phyloP scores from a whole-genome alignment of 2,329 filamentous ascomycete genomes.

The Dothiorella sarmentorum region DNA sequence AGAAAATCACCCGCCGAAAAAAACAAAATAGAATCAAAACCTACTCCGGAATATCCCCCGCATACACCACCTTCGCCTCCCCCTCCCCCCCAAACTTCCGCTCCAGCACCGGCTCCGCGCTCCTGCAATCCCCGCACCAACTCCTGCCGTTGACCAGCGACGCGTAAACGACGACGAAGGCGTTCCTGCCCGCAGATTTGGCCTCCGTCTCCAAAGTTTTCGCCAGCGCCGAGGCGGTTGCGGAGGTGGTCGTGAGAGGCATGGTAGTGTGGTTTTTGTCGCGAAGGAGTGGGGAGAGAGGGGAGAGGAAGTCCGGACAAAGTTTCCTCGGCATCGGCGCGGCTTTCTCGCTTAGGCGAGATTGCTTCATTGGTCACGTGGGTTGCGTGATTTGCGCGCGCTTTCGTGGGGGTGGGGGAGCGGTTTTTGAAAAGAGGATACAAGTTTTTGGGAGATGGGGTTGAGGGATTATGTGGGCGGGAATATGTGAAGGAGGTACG shows the following conservation, averaged over 20 bases:
- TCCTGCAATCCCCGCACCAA: slow-evolving; percentile 2
- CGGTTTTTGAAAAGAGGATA: no score
- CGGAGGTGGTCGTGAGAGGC: neutral
- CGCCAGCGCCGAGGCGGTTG: neutral
- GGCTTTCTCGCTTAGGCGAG: no score
- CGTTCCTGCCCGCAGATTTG: neutral
- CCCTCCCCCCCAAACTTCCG: neutral
- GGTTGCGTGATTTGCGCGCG: no score
- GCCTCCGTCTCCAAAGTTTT: neutral
- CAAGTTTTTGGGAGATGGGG: no score
- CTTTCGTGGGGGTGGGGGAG: no score
- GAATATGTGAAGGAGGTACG: no score
- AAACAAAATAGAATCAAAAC: neutral
- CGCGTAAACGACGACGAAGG: slow-evolving; percentile 1
- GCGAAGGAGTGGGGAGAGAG: neutral
- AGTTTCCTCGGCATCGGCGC: no score
- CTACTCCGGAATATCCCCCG: neutral
- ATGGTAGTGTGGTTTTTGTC: neutral
- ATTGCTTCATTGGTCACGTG: no score
- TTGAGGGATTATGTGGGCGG: no score
- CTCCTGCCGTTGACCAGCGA: neutral
- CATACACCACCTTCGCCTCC: neutral
- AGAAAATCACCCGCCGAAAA: neutral
- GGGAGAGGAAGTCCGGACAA: no score
- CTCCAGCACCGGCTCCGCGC: neutral